Evolutionary conservation across 805 yeast genomes (phyloP), one percentile per base, ranked within the genome.

Genomic region (Kockiozyma suomiensis): DNA sequence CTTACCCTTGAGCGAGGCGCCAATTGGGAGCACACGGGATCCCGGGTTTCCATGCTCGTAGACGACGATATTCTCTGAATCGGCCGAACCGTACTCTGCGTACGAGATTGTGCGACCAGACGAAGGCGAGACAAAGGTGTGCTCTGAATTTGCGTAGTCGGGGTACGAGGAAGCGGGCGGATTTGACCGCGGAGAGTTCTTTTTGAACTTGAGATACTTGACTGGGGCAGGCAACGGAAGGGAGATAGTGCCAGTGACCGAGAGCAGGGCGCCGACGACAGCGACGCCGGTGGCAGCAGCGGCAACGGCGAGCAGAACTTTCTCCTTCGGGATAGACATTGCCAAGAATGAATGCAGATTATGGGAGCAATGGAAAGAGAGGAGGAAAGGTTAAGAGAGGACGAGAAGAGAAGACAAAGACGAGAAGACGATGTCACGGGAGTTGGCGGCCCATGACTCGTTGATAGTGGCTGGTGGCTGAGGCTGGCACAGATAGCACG

Each of bases 11-110:
- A 62, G 47, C 17, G 19, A 26, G 33, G 61, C 59, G 30, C 63
- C 66, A 32, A 58, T 60, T 30, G 66, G 66, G 30, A 62, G 57
- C 19, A 62, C 56, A 10, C 66, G 47, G 30, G 59, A 51, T 43
- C 66, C 66, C 13, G 66, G 66, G 41, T 61, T 59, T 12, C 66
- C 66, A 46, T 62, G 66, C 53, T 58, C 55, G 51, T 54, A 62
- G 45, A 62, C 43, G 51, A 62, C 64, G 54, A 62, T 30, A 65
- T 62, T 62, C 49, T 48, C 49, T 28, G 64, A 59, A 35, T 51
- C 59, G 13, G 64, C 30, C 12, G 53, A 43, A 12, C 66, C 66
- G 37, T 62, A 62, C 58, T 62, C 66, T 5, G 66, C 66, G 61
- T 59, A 62, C 21, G 66, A 62, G 40, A 62, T 47, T 10, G 65